Evolutionary conservation across 495 filamentous ascomycete species (phyloP).

Genomic region (Cercophora newfieldiana): DNA sequence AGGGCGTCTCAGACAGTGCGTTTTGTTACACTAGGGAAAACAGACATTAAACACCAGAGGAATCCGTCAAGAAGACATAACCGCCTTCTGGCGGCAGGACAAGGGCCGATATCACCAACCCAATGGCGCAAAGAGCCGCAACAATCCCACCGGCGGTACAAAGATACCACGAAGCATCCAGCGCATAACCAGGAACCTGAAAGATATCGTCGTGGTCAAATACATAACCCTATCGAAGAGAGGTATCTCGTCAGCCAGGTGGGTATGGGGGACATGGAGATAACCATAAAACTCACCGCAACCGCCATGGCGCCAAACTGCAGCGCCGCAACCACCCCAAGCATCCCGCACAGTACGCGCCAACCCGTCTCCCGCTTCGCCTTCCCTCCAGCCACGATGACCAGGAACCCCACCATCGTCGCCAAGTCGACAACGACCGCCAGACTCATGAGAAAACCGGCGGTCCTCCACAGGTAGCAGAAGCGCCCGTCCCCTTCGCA

Average conservation of each 20-base stretch:
- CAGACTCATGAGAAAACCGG: conserved; percentile 84
- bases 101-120: conserved; percentile 62
- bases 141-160: conserved; percentile 73
- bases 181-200: conserved; percentile 73
- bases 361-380: conserved; percentile 74
- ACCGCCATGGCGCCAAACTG: conserved; percentile 73
- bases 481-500: conserved; percentile 75
- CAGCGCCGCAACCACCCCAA: conserved; percentile 60
- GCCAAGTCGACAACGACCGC: conserved; percentile 74
- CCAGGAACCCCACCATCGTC: conserved; percentile 69
- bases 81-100: conserved; percentile 78
- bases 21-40: not conserved
- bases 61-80: conserved; percentile 57
- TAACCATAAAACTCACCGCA: conserved; percentile 56
- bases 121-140: conserved; percentile 59
- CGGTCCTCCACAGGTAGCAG: conserved; percentile 87
- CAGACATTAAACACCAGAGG: conserved; percentile 12
- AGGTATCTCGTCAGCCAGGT: not conserved
- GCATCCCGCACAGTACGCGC: conserved; percentile 65
- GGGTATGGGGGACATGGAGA: not conserved
- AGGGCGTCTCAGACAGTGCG: too few species aligned
- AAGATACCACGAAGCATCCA: conserved; percentile 76
- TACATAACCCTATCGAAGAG: conserved; percentile 64
- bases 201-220: conserved; percentile 86
- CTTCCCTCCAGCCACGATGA: conserved; percentile 75